Evolutionary conservation across 345 rosid species (phyloP), one percentile per base, ranked within the genome.

Genomic region (Firmiana major): DNA sequence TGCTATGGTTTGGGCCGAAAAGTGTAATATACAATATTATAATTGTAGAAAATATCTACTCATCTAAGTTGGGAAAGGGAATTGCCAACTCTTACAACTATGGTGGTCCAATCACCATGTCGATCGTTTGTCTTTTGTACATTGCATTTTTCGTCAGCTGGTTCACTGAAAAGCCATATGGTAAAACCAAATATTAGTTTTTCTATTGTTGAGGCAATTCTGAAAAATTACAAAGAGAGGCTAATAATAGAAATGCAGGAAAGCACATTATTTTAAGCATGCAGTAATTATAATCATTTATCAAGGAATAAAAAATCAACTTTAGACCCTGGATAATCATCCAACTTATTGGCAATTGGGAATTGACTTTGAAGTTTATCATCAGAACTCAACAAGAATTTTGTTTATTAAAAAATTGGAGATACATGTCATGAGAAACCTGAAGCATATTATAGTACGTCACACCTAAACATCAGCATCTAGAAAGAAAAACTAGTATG

Each of bases 81-180:
- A 28, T 63, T 5, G 9, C 6, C 21, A 82, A 66, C 71, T 69
- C 88, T 87, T 83, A 94, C 98, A 76, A 93, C 84, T 71, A 94
- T 78, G 5, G 93, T 88, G 51, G 85, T 84, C 97, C 97, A 94
- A 80, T 87, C 94, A 2, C 79, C 81, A 71, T 89, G 81, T 67
- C 80, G 80, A 74, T 81, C 79, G n/a, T 60, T 79, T 71, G 75
- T 88, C 71, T 74, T 82, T 71, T 84, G 86, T 9, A 76, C 73
- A 72, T 89, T 84, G 86, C 94, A 90, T 79, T 79, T 90, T 10
- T 80, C 87, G 54, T 81, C 71, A 48, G 84, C 81, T 19, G 97
- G 98, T 84, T 93, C 98, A 53, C 98, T 94, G 92, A 36, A 82
- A 81, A 80, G 15, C 38, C 55, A 82, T 2, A 73, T 42, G 45